Evolutionary conservation across 108 stramenopile genomes (phyloP), one percentile per base, ranked within the genome.

Genomic region (Pseudonitzschia pungens): DNA sequence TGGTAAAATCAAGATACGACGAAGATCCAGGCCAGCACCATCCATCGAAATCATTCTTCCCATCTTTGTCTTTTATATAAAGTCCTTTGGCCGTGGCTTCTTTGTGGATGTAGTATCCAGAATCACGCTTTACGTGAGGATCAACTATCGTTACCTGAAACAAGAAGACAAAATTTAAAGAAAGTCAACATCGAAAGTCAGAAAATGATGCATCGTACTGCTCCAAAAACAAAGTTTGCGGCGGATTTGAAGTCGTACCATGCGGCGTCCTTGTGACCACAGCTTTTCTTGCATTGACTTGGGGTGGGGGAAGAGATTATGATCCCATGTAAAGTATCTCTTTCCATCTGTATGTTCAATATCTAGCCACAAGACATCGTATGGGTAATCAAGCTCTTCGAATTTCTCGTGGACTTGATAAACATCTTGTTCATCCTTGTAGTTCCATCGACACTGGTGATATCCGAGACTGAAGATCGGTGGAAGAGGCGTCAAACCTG

Each of bases 331-430:
- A 75, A 99, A 99, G 83, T 99, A 99, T 51, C 98, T 85, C 85
- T 99, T 99, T 2, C 97, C 98, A 79, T 98, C 96, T 0, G 99
- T 99, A 81, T 99, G 99, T 76, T 99, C 99, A 80, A 99, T 99
- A 83, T 99, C 99, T 58, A 99, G 86, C 99, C 99, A 99, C 62
- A 99, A 78, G 0, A 99, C 99, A 79, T 99, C 99, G 76, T 98
- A 98, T 5, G 99, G 99, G 80, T 98, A 97, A 76, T 99, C 97
- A 31, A 92, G 78, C 75, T 96, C 93, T 73, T 98, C 97, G 75
- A 98, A 98, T 74, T 94, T 91, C 40, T 71, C 81, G 72, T 98
- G 92, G n/a, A 98, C 97, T 43, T 82, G 77, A 52, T 87, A 87
- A 11, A 98, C 97, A 84, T 98, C 99, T 54, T 87, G 82, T 75